phyloP scores from a whole-genome alignment of 1,139 yeast genomes.

The Hanseniaspora uvarum region DNA sequence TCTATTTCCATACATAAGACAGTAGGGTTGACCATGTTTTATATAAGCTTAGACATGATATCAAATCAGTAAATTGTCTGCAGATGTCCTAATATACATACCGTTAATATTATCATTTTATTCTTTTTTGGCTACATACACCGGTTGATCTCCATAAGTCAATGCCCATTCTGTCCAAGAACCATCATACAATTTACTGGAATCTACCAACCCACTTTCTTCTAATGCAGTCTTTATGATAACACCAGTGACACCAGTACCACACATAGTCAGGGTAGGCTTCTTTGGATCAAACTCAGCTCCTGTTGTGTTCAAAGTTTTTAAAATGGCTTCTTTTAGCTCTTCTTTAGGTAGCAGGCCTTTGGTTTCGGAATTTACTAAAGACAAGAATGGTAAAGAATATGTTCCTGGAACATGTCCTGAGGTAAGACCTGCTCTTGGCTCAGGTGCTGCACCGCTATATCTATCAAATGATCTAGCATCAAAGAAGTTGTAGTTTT shows the following conservation, averaged over 20 bases:
- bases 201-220: conserved; percentile 40
- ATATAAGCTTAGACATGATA: too few relatives aligned
- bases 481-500: conserved; percentile 52
- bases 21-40: too few relatives aligned
- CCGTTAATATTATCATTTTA: too few relatives aligned
- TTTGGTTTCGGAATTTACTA: conserved; percentile 39
- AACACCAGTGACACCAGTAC: conserved; percentile 91
- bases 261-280: conserved; percentile 79
- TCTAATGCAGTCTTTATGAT: conserved; percentile 63
- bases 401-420: conserved; percentile 82
- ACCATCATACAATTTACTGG: conserved; percentile 68
- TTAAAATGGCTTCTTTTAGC: conserved; percentile 23
- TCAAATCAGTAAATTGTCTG: too few relatives aligned
- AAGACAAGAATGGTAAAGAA: conserved; percentile 62
- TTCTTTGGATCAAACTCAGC: conserved; percentile 37
- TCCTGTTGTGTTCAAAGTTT: conserved; percentile 21
- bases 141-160: conserved; percentile 25
- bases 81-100: not conserved
- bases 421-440: conserved; percentile 72
- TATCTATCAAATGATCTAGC: conserved; percentile 72
- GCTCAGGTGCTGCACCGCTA: conserved; percentile 73
- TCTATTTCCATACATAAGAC: too few relatives aligned
- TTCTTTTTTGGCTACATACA: not conserved
- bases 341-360: conserved; percentile 19
- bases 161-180: conserved; percentile 64